A percentile compares a stretch with the other conserved stretches of the same genome.
Evolutionary conservation across 2,329 filamentous ascomycete genomes (phyloP).

Genomic region (Scolecobasidium constrictum): DNA sequence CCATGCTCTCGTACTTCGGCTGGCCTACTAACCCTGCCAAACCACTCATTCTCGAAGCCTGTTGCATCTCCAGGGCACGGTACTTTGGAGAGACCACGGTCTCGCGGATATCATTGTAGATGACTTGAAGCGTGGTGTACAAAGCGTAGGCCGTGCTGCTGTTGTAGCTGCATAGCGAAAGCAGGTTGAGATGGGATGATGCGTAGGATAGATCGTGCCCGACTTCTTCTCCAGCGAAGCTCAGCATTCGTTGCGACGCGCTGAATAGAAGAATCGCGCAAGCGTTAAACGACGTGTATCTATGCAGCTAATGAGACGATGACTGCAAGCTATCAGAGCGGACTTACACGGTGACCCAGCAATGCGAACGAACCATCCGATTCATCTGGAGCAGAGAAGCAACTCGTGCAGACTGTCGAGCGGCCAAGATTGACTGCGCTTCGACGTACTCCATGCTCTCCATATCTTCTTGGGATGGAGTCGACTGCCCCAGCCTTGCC

Average conservation of each 20-base stretch:
- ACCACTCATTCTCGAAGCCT: too few relatives aligned
- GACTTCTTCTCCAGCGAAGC: constrained; percentile 9
- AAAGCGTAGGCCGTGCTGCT: constrained; percentile 10
- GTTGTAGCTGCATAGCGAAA: constrained; percentile 12
- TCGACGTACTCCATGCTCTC: neutral
- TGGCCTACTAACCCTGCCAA: too few relatives aligned
- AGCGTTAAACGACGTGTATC: constrained; percentile 12
- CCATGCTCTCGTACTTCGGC: too few relatives aligned
- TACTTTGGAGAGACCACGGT: constrained; percentile 7
- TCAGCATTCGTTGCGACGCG: constrained; percentile 12
- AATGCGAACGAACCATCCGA: neutral
- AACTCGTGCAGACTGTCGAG: neutral
- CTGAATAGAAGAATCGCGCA: constrained; percentile 11
- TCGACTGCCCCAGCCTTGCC: neutral
- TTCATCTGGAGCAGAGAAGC: neutral
- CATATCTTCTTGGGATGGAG: neutral
- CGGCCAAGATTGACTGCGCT: neutral
- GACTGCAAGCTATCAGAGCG: too few relatives aligned
- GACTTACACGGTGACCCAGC: neutral
- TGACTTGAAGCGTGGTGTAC: constrained; percentile 6
- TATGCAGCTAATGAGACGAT: constrained; percentile 5
- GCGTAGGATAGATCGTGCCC: constrained; percentile 12
- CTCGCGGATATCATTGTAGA: constrained; percentile 12
- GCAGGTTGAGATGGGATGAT: constrained; percentile 11
- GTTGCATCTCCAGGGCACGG: neutral